Evolutionary conservation across 2,329 filamentous ascomycete genomes (phyloP), one percentile per base, ranked within the genome.

Genomic region (Ilyonectria mors-panacis): DNA sequence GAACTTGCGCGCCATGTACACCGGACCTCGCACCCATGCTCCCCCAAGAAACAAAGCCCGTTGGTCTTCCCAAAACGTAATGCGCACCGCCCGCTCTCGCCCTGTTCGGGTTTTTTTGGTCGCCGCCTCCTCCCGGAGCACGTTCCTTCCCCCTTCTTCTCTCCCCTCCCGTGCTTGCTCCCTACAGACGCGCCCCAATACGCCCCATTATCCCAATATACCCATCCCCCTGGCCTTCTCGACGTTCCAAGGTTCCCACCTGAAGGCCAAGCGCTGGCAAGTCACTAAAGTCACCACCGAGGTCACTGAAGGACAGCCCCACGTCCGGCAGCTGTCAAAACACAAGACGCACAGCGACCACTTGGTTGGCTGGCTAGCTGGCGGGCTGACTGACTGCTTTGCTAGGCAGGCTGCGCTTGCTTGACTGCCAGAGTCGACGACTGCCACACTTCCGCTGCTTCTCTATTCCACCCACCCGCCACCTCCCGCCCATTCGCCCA

Each of bases 271-370:
- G 70, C 65, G 67, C 71, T 68, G 50, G 28, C 48, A 56, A 30
- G 50, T 68, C 50, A 23, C 59, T 72, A 63, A 63, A 73, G 61
- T 42, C 5, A 42, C 39, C 39, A 42, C 39, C 8, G 68, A 72
- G 68, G 42, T 23, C 57, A 42, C 39, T 42, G 15, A 42, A n/a
- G 61, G 19, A 35, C 50, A 55, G 59, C 53, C 59, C 59, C 70
- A 68, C 68, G 73, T 53, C 70, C 73, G 66, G 70, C 67, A 75
- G 70, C 73, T 72, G 72, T 76, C 73, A 75, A 70, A 70, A 73
- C 71, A 71, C 69, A 61, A 66, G 68, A 53, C 71, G 70, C 70
- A 70, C 73, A 72, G 67, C 70, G 42, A 44, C 44, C 19, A 28
- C 28, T 23, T 58, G 61, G 23, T 53, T 57, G 61, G 53, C 28